Evolutionary conservation across 1,139 yeast species (phyloP), one percentile per base, ranked within the genome.

Genomic region (Petasospora fabianii): DNA sequence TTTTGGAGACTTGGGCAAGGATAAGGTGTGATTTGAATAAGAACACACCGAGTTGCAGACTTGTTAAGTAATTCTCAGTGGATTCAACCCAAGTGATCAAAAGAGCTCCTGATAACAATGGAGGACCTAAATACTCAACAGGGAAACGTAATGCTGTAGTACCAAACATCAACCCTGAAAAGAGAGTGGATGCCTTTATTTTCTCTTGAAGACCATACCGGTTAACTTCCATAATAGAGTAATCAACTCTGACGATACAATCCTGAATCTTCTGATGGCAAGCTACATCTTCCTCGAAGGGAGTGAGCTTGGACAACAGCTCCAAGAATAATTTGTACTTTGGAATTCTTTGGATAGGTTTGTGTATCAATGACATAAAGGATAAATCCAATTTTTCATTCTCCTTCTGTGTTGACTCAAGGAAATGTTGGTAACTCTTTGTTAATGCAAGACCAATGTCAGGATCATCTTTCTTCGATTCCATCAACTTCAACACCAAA

Each of bases 11-110:
- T 22, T 59, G 41, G 20, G 64, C 54, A 20, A 65, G 34, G 0
- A 77, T 45, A 12, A 78, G 52, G 51, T 75, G 79, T 10, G 77
- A 68, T 47, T 77, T 75, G 59, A 73, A 78, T 21, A 77, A 50
- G 31, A 76, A 54, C 0, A 68, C 63, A 2, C 74, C 77, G 38
- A 63, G 54, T 13, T 59, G 56, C 6, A 54, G 54, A 6, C 47
- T 43, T 30, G 45, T 35, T 41, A 58, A 32, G 32, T 46, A 28
- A 41, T 53, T 34, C 19, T 60, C 68, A 2, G 21, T 19, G 15
- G 26, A n/a, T 10, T 32, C 34, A 5, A 66, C 44, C 74, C 76
- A 77, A 1, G 66, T 55, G 1, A 61, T 51, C 27, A 56, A 58
- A 24, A 68, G 54, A 2, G 73, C 63, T 2, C 80, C 77, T 18